phyloP scores from a whole-genome alignment of 176 grass and related monocot species.

The Eleusine indica region DNA sequence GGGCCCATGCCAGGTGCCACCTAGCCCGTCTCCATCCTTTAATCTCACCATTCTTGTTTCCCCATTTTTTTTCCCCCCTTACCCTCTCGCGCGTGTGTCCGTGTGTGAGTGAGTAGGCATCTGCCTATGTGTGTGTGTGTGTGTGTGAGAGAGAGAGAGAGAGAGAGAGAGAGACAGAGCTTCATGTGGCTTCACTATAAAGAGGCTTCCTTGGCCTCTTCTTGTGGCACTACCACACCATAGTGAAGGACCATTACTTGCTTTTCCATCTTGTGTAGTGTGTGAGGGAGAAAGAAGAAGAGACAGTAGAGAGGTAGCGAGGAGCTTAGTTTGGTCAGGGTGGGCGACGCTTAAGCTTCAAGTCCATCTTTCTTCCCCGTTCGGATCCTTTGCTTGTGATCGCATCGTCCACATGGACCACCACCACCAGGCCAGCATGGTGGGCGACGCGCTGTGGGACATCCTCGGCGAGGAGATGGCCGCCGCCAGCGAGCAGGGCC shows the following conservation, averaged over 20 bases:
- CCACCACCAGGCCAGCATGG: conserved; percentile 42
- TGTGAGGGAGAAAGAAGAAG: not conserved
- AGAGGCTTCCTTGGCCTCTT: conserved; percentile 29
- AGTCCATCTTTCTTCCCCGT: not conserved
- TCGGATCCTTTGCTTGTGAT: not conserved
- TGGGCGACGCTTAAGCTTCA: too few species aligned
- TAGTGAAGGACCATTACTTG: conserved; percentile 19
- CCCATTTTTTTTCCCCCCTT: not conserved
- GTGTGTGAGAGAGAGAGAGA: not conserved
- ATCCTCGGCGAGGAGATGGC: conserved; percentile 70
- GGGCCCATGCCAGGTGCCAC: conserved; percentile 57
- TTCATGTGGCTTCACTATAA: conserved; percentile 54
- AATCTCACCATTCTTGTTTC: conserved; percentile 29
- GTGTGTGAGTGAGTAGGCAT: not conserved
- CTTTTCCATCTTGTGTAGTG: not conserved
- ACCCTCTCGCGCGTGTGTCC: not conserved
- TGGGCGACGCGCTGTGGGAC: conserved; percentile 80
- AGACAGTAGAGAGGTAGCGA: not conserved
- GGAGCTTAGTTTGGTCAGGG: not conserved
- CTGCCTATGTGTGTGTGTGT: not conserved
- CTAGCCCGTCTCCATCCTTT: conserved; percentile 25
- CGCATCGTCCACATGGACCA: not conserved
- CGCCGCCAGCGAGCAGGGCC: conserved; percentile 60
- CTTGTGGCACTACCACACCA: conserved; percentile 38
- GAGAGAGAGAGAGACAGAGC: not conserved